phyloP scores from a whole-genome alignment of 164 flowering plant genomes.

The Protea cynaroides region DNA sequence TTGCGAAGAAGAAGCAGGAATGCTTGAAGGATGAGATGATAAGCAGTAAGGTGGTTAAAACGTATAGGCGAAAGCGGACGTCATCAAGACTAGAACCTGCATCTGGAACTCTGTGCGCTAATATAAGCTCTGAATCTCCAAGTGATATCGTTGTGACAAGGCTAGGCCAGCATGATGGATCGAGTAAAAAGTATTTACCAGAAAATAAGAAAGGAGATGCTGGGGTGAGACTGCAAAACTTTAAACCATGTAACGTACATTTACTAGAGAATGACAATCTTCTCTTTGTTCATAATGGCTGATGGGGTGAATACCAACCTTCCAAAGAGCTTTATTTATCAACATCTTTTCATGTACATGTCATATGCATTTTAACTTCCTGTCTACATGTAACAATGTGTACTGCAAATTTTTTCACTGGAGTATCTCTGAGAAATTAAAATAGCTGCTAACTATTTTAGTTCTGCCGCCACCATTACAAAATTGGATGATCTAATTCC shows the following conservation, averaged over 20 bases:
- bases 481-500: too few relatives aligned
- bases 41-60: conserved; percentile 18
- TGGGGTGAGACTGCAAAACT: conserved; percentile 11
- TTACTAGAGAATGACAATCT: too few relatives aligned
- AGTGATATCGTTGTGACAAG: conserved; percentile 1
- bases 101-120: background rate
- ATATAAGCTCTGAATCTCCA: conserved; percentile 1
- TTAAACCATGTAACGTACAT: background rate
- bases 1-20: background rate
- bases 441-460: too few relatives aligned
- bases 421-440: too few relatives aligned
- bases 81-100: conserved; percentile 3
- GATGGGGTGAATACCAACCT: too few relatives aligned
- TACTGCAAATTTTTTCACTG: too few relatives aligned
- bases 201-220: conserved; percentile 12
- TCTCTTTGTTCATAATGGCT: too few relatives aligned
- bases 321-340: too few relatives aligned
- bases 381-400: too few relatives aligned
- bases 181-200: conserved; percentile 4
- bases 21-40: conserved; percentile 19
- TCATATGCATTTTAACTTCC: too few relatives aligned
- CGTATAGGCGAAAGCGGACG: conserved; percentile 23
- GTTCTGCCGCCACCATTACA: too few relatives aligned
- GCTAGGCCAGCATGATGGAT: conserved; percentile 4
- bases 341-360: too few relatives aligned